Conservation (phyloP, 1,139 yeast genomes). For the Zygotorulaspora mrakii region DNA sequence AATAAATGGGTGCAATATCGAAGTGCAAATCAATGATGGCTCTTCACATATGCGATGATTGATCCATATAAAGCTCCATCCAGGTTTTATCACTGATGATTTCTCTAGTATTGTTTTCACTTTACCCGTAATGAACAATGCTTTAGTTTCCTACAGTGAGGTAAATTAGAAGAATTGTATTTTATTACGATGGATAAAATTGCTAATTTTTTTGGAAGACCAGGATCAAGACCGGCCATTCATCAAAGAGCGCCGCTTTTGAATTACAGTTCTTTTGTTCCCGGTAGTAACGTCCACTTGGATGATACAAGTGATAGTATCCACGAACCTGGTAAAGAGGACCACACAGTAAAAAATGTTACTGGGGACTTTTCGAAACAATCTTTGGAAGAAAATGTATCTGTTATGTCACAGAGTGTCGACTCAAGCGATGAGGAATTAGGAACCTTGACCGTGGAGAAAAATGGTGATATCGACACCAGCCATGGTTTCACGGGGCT, state of each 20-base stretch:
- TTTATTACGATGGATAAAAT: slow-evolving; percentile 20
- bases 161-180: no score
- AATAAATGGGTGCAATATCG: no score
- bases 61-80: no score
- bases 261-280: background rate
- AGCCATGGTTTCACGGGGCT: slow-evolving; percentile 30
- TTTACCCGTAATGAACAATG: no score
- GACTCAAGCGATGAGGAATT: slow-evolving; percentile 9
- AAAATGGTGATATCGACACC: slow-evolving; percentile 20
- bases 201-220: slow-evolving; percentile 21
- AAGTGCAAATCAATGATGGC: no score
- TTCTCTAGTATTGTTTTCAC: no score
- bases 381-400: slow-evolving; percentile 8
- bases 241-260: slow-evolving; percentile 22
- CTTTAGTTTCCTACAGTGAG: no score
- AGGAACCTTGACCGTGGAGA: slow-evolving; percentile 12
- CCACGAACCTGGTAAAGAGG: background rate
- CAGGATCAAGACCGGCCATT: slow-evolving; percentile 24
- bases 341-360: background rate
- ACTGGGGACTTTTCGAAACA: background rate
- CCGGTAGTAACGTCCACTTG: background rate
- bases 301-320: slow-evolving; percentile 6
- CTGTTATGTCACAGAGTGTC: slow-evolving; percentile 12
- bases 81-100: no score
- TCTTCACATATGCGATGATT: no score